A percentile compares a stretch with the other conserved stretches of the same genome.
Evolutionary conservation across 305 asterid species (phyloP).

Genomic region (Lippia alba): DNA sequence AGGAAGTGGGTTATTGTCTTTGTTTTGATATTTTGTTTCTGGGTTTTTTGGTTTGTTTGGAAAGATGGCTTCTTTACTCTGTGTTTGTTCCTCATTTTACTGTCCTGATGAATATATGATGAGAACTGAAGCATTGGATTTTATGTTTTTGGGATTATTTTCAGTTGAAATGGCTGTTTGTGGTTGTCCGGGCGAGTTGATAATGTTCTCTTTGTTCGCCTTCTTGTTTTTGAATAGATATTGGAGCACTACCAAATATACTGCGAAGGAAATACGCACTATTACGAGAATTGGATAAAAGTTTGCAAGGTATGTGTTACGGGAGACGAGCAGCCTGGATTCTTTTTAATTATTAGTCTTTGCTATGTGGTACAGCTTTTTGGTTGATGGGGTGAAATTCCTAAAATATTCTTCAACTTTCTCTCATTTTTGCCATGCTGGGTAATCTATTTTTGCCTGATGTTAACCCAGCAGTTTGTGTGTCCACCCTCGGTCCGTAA

Average conservation of each 20-base stretch:
- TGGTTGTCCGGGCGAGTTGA: conserved; percentile 4
- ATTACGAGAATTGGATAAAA: conserved; percentile 59
- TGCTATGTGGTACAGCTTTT: conserved; percentile 2
- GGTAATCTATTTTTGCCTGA: background rate
- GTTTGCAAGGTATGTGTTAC: conserved; percentile 54
- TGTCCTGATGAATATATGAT: background rate
- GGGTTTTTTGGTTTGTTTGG: background rate
- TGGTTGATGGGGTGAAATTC: background rate
- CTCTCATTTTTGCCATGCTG: background rate
- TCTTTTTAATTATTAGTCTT: conserved; percentile 19
- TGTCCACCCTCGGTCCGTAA: background rate
- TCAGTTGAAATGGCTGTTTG: conserved; percentile 6
- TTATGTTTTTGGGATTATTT: background rate
- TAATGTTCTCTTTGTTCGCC: conserved; percentile 18
- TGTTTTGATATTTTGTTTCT: background rate
- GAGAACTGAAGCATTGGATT: background rate
- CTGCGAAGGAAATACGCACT: conserved; percentile 58
- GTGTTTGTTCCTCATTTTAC: background rate
- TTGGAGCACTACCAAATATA: conserved; percentile 65
- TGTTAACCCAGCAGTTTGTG: background rate
- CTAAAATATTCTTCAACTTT: background rate
- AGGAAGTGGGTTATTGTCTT: background rate
- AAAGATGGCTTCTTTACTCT: background rate
- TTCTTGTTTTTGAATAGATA: conserved; percentile 39
- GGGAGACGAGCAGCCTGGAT: background rate